A percentile compares a stretch with the other conserved stretches of the same genome.
Evolutionary conservation across 2,329 filamentous ascomycete species (phyloP).

Genomic region (Sporothrix globosa): DNA sequence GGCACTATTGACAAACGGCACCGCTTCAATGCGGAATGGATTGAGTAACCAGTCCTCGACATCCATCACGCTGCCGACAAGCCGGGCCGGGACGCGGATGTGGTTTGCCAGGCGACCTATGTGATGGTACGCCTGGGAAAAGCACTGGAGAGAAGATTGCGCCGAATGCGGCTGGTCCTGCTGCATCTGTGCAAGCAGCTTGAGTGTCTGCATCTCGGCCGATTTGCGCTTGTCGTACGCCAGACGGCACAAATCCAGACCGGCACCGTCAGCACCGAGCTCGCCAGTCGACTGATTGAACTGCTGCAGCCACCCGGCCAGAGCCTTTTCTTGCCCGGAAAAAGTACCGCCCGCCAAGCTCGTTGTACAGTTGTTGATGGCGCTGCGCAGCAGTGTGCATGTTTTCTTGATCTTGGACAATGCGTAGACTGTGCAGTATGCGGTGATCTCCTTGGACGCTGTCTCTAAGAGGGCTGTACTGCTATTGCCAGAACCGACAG

Average conservation of each 20-base stretch:
- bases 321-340: not conserved
- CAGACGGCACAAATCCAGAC: slow-evolving; percentile 20
- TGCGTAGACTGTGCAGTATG: slow-evolving; percentile 1
- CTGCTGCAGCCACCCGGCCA: slow-evolving; percentile 31
- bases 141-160: slow-evolving; percentile 29
- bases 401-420: slow-evolving; percentile 17
- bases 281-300: not conserved
- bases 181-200: not conserved
- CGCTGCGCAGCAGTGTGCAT: not conserved
- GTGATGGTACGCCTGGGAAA: slow-evolving; percentile 45
- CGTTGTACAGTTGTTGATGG: slow-evolving; percentile 35
- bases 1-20: not conserved
- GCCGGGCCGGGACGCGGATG: slow-evolving; percentile 45
- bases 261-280: not conserved
- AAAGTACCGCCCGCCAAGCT: slow-evolving; percentile 34
- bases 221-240: slow-evolving; percentile 35
- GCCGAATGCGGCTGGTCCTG: too few species aligned
- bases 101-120: slow-evolving; percentile 53
- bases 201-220: slow-evolving; percentile 29
- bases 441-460: slow-evolving; percentile 9
- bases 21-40: not conserved
- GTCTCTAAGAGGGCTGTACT: not conserved
- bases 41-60: not conserved
- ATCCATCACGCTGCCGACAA: slow-evolving; percentile 43
- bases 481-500: not conserved